These are phyloP conservation scores for Trichosporon asahii DNA, from an alignment of 1,284 basidiomycete species.

Conservation along the genomic window DNA sequence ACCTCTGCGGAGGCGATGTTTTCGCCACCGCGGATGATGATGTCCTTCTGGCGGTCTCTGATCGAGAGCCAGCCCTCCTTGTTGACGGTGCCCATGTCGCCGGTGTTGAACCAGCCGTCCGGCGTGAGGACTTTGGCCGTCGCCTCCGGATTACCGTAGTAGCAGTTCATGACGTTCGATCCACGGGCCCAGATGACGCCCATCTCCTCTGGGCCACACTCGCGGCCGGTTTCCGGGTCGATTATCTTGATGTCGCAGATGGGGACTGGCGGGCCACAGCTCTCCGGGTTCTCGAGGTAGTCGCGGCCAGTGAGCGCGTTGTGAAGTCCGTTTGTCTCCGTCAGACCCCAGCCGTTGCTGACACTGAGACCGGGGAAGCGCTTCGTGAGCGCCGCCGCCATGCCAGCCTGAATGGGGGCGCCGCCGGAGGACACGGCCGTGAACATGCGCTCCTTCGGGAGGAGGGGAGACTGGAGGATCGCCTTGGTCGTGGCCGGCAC, in stretches of 20 bases:
- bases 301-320: slow-evolving; percentile 39
- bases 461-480: slow-evolving; percentile 36
- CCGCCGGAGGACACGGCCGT: slow-evolving; percentile 45
- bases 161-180: slow-evolving; percentile 45
- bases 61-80: slow-evolving; percentile 41
- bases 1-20: slow-evolving; percentile 41
- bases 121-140: slow-evolving; percentile 25
- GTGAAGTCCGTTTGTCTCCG: slow-evolving; percentile 46
- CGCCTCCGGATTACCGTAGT: slow-evolving; percentile 31
- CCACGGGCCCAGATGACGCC: slow-evolving; percentile 39
- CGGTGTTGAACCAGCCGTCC: slow-evolving; percentile 47
- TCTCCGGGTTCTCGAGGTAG: slow-evolving; percentile 27
- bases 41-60: slow-evolving; percentile 40
- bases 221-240: slow-evolving; percentile 30
- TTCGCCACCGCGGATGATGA: slow-evolving; percentile 49
- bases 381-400: slow-evolving; percentile 35
- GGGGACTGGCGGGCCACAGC: slow-evolving; percentile 36
- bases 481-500: slow-evolving; percentile 44
- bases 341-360: slow-evolving; percentile 45
- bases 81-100: slow-evolving; percentile 42
- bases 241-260: slow-evolving; percentile 37
- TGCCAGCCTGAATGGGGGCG: slow-evolving; percentile 38
- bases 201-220: slow-evolving; percentile 26
- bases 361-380: slow-evolving; percentile 34
- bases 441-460: slow-evolving; percentile 32